These are phyloP conservation scores for Eucalyptus microcorys DNA, from an alignment of 345 rosid genomes.

Conservation along the genomic window DNA sequence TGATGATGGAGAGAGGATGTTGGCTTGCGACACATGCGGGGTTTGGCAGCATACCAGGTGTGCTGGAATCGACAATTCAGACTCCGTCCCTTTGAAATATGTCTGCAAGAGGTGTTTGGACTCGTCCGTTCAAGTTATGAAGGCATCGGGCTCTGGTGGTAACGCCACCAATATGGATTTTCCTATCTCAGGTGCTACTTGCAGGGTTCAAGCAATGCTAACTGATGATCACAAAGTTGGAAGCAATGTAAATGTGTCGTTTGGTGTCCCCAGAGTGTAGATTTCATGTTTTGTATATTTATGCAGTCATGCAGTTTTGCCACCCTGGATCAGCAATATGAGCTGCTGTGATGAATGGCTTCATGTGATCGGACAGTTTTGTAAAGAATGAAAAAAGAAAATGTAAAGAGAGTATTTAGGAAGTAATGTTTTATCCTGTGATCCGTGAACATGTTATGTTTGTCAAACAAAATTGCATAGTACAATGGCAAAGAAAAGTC, in stretches of 20 bases:
- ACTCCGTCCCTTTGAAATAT: constrained; percentile 28
- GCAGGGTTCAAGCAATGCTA: constrained; percentile 22
- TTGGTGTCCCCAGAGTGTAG: constrained; percentile 14
- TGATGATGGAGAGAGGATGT: constrained; percentile 72
- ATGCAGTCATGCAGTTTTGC: not conserved
- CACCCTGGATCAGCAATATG: not conserved
- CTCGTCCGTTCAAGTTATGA: not conserved
- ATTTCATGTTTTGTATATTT: not conserved
- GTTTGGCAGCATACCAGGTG: constrained; percentile 79
- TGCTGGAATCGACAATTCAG: constrained; percentile 42
- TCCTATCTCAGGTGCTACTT: constrained; percentile 6
- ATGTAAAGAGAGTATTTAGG: not conserved
- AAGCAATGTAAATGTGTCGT: constrained; percentile 6
- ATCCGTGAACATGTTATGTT: not conserved
- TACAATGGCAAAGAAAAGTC: not conserved
- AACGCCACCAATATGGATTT: not conserved
- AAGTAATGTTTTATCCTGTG: not conserved
- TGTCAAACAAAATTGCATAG: not conserved
- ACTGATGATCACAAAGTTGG: constrained; percentile 1
- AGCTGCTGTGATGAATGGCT: not conserved
- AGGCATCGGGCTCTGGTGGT: not conserved
- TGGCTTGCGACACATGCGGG: constrained; percentile 57
- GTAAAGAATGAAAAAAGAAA: not conserved
- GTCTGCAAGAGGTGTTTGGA: constrained; percentile 23
- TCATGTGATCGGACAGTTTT: not conserved